A percentile compares a stretch with the other conserved stretches of the same genome.
Conservation (phyloP, 176 grass and related monocot species). For the Zoysia japonica region DNA sequence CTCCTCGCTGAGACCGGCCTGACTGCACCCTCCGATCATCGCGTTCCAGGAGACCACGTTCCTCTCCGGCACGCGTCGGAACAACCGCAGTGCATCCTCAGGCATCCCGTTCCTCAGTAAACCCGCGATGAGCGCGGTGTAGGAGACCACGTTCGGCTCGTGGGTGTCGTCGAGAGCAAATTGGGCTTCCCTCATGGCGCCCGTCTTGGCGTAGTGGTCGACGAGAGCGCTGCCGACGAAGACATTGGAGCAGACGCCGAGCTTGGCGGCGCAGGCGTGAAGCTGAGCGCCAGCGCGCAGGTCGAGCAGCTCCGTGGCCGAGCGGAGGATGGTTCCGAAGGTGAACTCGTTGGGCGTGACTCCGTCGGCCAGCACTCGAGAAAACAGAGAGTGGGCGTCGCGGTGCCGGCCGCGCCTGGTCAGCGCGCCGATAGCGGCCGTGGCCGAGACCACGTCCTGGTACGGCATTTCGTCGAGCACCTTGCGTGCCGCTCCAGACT, state of each 20-base stretch:
- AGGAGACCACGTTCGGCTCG: conserved; percentile 74
- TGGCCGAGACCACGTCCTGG: conserved; percentile 63
- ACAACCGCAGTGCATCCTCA: conserved; percentile 45
- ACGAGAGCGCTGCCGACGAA: conserved; percentile 84
- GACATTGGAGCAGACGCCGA: conserved; percentile 62
- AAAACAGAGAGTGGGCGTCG: conserved; percentile 55
- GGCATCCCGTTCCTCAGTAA: conserved; percentile 66
- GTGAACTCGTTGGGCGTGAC: conserved; percentile 78
- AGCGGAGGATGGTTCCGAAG: conserved; percentile 68
- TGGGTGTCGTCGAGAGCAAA: conserved; percentile 50
- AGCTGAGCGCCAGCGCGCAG: conserved; percentile 55
- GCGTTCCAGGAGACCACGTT: conserved; percentile 83
- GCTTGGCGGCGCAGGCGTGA: conserved; percentile 69
- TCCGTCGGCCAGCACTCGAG: conserved; percentile 38
- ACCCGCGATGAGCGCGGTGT: conserved; percentile 61
- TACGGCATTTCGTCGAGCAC: conserved; percentile 66
- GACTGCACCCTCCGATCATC: conserved; percentile 69
- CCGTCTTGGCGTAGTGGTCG: conserved; percentile 76
- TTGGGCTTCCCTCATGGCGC: conserved; percentile 59
- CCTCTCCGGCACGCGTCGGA: conserved; percentile 70
- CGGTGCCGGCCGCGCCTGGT: conserved; percentile 47
- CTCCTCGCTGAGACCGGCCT: conserved; percentile 70
- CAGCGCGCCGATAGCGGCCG: conserved; percentile 58
- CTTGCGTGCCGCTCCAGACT: conserved; percentile 4
- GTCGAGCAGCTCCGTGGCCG: conserved; percentile 51